Evolutionary conservation across 2,329 filamentous ascomycete genomes (phyloP).

Genomic region (Neonectria magnoliae): DNA sequence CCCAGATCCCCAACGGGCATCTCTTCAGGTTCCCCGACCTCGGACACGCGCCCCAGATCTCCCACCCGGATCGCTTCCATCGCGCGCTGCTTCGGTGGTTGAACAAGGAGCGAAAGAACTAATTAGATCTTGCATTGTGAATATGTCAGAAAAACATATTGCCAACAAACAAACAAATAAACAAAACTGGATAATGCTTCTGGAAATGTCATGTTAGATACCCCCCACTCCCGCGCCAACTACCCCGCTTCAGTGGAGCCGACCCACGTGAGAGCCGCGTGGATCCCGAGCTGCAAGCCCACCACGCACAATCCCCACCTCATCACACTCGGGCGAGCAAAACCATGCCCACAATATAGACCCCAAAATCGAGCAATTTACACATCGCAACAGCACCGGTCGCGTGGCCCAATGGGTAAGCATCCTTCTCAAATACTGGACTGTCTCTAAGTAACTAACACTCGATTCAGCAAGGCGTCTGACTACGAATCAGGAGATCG

Average conservation of each 20-base stretch:
- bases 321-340: no score
- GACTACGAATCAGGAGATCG: neutral
- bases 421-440: neutral
- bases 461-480: neutral
- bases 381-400: neutral
- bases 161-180: neutral
- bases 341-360: neutral
- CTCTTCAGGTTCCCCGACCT: slow-evolving; percentile 59
- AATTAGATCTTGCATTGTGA: neutral
- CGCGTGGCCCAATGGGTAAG: neutral
- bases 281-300: neutral
- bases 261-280: neutral
- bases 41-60: slow-evolving; percentile 65
- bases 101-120: slow-evolving; percentile 1
- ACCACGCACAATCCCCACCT: neutral
- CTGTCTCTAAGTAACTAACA: neutral
- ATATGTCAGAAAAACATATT: neutral
- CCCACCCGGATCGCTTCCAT: slow-evolving; percentile 59
- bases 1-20: slow-evolving; percentile 54
- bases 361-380: neutral
- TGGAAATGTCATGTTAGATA: no score
- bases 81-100: slow-evolving; percentile 58
- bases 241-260: neutral
- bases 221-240: no score
- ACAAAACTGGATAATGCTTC: neutral